Evolutionary conservation across 768 basidiomycete species (phyloP).

Genomic region (Neoboletus magnificus): DNA sequence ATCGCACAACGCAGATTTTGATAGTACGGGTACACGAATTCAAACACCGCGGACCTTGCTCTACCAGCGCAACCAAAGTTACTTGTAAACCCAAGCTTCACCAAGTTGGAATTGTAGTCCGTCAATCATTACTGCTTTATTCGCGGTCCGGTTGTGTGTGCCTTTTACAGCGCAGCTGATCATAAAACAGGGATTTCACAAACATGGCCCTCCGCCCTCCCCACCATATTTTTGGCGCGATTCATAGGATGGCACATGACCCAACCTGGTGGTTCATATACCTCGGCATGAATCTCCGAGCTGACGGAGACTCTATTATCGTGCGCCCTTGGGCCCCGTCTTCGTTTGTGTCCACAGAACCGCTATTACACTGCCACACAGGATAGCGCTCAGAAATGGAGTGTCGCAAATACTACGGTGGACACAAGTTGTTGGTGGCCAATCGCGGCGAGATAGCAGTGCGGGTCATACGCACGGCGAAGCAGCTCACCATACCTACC

Average conservation of each 20-base stretch:
- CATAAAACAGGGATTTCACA: background rate
- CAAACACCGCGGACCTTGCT: no score
- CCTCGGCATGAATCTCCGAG: background rate
- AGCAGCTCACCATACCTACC: conserved; percentile 47
- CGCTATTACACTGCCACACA: background rate
- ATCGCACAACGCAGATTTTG: no score
- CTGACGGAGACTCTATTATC: background rate
- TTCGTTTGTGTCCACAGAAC: background rate
- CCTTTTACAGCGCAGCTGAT: background rate
- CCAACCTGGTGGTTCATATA: background rate
- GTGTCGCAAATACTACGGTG: conserved; percentile 13
- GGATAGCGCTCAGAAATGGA: conserved; percentile 3
- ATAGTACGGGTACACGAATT: no score
- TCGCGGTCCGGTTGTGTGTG: background rate
- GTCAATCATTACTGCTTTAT: background rate
- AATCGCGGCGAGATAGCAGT: conserved; percentile 74
- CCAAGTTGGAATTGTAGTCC: background rate
- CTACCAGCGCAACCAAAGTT: no score
- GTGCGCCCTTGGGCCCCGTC: background rate
- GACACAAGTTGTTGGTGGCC: conserved; percentile 59
- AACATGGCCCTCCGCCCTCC: background rate
- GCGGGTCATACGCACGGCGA: conserved; percentile 57
- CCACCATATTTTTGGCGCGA: background rate
- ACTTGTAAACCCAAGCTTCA: no score
- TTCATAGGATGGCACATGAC: background rate